Conservation (phyloP, 176 grass and related monocot species). For the Carex pumila region DNA sequence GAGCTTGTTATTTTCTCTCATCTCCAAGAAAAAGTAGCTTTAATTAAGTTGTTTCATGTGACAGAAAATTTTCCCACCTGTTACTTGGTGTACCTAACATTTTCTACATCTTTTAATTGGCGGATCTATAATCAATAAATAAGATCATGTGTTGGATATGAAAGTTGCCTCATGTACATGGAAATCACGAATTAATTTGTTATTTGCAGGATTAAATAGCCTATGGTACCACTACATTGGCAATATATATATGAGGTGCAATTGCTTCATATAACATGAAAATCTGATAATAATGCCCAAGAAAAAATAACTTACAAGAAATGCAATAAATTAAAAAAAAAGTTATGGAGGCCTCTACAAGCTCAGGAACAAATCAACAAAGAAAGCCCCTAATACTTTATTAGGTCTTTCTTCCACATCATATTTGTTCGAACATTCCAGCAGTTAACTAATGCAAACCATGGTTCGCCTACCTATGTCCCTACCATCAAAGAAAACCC, state of each 20-base stretch:
- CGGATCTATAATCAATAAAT: neutral
- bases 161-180: neutral
- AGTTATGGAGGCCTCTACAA: neutral
- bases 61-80: neutral
- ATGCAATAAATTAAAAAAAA: neutral
- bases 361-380: neutral
- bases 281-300: neutral
- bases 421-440: neutral
- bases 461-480: neutral
- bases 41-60: neutral
- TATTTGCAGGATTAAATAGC: neutral
- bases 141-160: constrained; percentile 4
- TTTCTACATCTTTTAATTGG: neutral
- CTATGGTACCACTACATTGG: neutral
- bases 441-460: neutral
- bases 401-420: neutral
- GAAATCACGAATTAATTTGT: neutral
- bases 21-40: neutral
- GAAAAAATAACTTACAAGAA: neutral
- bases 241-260: neutral
- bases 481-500: neutral
- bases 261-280: neutral
- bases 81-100: constrained; percentile 4
- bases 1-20: neutral
- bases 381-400: neutral